Conservation (phyloP, 495 filamentous ascomycete species). For the Podospora fimiseda region DNA sequence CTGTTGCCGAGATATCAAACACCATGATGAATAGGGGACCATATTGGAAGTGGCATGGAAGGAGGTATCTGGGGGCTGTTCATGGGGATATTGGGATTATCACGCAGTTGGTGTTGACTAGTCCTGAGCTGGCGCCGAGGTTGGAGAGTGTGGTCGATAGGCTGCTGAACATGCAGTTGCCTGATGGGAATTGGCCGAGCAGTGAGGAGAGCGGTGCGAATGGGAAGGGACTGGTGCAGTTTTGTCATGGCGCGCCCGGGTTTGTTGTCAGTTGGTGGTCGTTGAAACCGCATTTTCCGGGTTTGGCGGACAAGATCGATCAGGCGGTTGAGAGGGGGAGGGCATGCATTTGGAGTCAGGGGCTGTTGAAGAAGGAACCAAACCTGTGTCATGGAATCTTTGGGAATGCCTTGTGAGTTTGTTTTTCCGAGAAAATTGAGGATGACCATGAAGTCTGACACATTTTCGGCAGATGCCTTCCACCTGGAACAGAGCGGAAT, state of each 20-base stretch:
- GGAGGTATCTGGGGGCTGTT: constrained; percentile 52
- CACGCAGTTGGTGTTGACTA: constrained; percentile 53
- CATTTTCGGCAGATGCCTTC: constrained; percentile 18
- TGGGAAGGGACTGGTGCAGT: constrained; percentile 49
- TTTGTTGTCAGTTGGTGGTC: constrained; percentile 48
- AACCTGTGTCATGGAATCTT: constrained; percentile 60
- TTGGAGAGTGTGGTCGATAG: constrained; percentile 38
- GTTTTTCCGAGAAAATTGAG: background rate
- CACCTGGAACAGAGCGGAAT: constrained; percentile 27
- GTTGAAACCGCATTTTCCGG: constrained; percentile 45
- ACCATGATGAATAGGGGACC: constrained; percentile 32
- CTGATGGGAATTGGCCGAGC: constrained; percentile 43
- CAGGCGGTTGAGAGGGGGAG: constrained; percentile 38
- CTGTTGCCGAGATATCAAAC: constrained; percentile 32
- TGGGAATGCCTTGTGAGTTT: constrained; percentile 49
- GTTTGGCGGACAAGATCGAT: constrained; percentile 40
- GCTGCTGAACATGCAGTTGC: constrained; percentile 38
- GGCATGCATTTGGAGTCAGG: constrained; percentile 43
- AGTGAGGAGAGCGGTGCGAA: constrained; percentile 8
- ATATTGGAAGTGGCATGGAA: constrained; percentile 53
- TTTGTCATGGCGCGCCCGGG: constrained; percentile 62
- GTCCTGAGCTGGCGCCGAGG: constrained; percentile 22
- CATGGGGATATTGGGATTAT: constrained; percentile 59
- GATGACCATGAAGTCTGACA: constrained; percentile 3
- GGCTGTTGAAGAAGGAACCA: constrained; percentile 55